Percentiles rank a stretch among this genome's conserved stretches.
Evolutionary conservation across 805 yeast species (phyloP).

Genomic region (Candida ficus): DNA sequence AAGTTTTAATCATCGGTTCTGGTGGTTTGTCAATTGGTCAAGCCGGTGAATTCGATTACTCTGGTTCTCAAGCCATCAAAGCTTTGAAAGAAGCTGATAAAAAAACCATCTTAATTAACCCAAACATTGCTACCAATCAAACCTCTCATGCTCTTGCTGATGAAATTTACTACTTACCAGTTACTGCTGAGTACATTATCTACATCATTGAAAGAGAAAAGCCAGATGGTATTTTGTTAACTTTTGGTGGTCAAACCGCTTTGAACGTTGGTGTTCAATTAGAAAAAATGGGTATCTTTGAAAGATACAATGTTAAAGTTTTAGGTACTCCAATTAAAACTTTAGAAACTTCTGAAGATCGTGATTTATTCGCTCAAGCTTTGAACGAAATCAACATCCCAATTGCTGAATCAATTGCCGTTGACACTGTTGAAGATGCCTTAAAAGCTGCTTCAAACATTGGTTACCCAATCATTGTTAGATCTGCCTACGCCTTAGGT

Average conservation of each 20-base stretch:
- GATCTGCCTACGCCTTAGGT: conserved; percentile 96
- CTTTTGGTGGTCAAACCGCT: conserved; percentile 99
- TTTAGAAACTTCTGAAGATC: conserved; percentile 93
- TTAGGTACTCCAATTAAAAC: conserved; percentile 97
- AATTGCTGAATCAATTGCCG: conserved; percentile 95
- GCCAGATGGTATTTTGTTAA: conserved; percentile 93
- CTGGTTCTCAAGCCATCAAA: conserved; percentile 96
- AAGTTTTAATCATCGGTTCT: conserved; percentile 90
- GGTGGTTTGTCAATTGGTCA: conserved; percentile 98
- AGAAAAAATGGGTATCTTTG: conserved; percentile 92
- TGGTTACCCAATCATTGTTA: conserved; percentile 94
- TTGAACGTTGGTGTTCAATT: conserved; percentile 93
- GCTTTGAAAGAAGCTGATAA: conserved; percentile 90
- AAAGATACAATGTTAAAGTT: conserved; percentile 86
- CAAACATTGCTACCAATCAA: conserved; percentile 95
- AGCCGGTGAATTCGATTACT: conserved; percentile 97
- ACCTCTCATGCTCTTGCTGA: conserved; percentile 94
- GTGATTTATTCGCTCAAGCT: conserved; percentile 94
- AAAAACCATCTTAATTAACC: conserved; percentile 81
- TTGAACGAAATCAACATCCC: conserved; percentile 93
- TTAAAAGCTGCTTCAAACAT: conserved; percentile 80
- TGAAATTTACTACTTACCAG: conserved; percentile 92
- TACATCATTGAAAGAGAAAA: conserved; percentile 93
- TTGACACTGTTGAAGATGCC: conserved; percentile 89
- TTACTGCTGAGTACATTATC: conserved; percentile 92